Percentiles rank a stretch among this genome's conserved stretches.
Conservation (phyloP, 2,329 filamentous ascomycete species). For the Penicillium sp. region DNA sequence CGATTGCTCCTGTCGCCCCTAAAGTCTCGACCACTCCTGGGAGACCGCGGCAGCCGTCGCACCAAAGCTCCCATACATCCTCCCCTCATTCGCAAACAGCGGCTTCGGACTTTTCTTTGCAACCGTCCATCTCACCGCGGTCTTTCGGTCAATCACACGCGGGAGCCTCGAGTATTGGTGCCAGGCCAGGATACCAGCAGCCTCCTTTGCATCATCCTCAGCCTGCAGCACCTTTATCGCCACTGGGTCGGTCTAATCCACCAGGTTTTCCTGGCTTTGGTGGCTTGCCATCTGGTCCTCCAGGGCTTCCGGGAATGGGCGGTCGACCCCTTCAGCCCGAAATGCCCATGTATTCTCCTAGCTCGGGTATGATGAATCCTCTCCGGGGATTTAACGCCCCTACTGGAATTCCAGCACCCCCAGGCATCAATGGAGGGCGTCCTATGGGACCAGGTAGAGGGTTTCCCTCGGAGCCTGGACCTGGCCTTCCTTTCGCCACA, state of each 20-base stretch:
- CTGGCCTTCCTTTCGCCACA: conserved; percentile 39
- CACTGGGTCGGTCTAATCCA: conserved; percentile 55
- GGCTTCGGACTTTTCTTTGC: conserved; percentile 51
- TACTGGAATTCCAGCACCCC: conserved; percentile 51
- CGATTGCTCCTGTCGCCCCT: conserved; percentile 73
- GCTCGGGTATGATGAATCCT: conserved; percentile 48
- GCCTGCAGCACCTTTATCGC: conserved; percentile 59
- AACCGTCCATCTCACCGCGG: conserved; percentile 56
- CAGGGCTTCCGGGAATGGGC: conserved; percentile 50
- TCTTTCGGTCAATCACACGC: conserved; percentile 61
- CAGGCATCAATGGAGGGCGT: conserved; percentile 56
- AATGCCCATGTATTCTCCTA: conserved; percentile 52
- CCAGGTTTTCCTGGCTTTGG: conserved; percentile 48
- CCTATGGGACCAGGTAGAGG: conserved; percentile 54
- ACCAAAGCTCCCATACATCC: conserved; percentile 65
- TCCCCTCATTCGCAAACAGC: conserved; percentile 54
- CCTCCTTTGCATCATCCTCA: conserved; percentile 52
- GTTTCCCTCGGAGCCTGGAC: conserved; percentile 46
- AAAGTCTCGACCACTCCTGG: conserved; percentile 71
- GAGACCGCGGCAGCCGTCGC: conserved; percentile 68
- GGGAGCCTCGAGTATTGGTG: conserved; percentile 50
- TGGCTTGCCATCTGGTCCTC: conserved; percentile 50
- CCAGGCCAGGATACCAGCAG: conserved; percentile 54
- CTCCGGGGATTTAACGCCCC: conserved; percentile 50
- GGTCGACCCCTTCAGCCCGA: conserved; percentile 46